Conservation (phyloP, 129 eudicot genomes). For the Saposhnikovia divaricata region DNA sequence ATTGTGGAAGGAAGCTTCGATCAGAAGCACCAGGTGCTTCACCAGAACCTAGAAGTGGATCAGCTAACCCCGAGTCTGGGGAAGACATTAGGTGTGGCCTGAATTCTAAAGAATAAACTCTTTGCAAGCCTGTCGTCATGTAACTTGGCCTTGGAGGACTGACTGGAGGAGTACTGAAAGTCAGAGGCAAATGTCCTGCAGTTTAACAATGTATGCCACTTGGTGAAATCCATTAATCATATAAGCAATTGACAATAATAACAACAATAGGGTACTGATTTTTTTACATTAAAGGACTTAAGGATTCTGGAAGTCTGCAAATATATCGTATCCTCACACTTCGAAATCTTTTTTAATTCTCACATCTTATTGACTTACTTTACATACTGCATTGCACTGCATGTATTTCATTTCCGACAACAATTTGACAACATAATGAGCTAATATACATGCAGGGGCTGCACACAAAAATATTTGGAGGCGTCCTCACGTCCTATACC, state of each 20-base stretch:
- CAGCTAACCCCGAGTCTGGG: slow-evolving; percentile 90
- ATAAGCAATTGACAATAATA: no score
- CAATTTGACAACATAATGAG: neutral
- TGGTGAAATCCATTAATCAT: no score
- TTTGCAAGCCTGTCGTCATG: slow-evolving; percentile 58
- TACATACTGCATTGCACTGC: neutral
- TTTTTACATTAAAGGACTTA: neutral
- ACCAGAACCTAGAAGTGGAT: slow-evolving; percentile 67
- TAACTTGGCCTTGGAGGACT: slow-evolving; percentile 96
- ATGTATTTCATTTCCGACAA: no score
- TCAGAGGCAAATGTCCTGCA: slow-evolving; percentile 53
- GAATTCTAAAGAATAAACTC: slow-evolving; percentile 86
- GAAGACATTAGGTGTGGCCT: slow-evolving; percentile 70
- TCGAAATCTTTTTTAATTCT: neutral
- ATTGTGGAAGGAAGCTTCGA: slow-evolving; percentile 83
- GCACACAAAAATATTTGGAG: neutral
- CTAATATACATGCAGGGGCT: neutral
- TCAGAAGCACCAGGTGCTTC: slow-evolving; percentile 59
- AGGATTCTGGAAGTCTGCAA: neutral
- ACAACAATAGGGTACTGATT: neutral
- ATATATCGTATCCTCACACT: neutral
- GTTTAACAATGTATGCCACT: no score
- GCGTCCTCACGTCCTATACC: neutral
- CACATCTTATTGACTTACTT: no score
- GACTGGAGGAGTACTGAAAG: slow-evolving; percentile 96